Evolutionary conservation across 2,329 filamentous ascomycete genomes (phyloP).

Genomic region (Talaromyces sp.): DNA sequence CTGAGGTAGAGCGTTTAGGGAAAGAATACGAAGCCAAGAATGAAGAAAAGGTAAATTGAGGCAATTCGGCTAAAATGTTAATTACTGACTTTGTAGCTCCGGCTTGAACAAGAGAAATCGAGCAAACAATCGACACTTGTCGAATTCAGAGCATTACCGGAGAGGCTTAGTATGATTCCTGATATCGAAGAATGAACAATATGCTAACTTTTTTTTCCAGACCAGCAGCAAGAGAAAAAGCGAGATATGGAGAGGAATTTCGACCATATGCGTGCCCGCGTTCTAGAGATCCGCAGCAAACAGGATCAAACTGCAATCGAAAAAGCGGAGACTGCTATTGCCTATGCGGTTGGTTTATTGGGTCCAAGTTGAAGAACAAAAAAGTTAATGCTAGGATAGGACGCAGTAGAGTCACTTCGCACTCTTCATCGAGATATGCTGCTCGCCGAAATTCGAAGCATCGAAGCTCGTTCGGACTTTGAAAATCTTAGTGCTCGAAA

Average conservation of each 20-base stretch:
- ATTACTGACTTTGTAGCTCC: conserved; percentile 19
- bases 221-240: conserved; percentile 42
- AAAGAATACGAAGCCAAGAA: conserved; percentile 19
- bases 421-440: conserved; percentile 59
- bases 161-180: conserved; percentile 59
- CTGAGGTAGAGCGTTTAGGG: conserved; percentile 16
- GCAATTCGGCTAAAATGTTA: background rate
- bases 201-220: conserved; percentile 20
- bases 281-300: conserved; percentile 49
- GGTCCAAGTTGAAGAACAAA: background rate
- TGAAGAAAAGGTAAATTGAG: conserved; percentile 39
- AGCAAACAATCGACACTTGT: conserved; percentile 61
- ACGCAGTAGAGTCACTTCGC: conserved; percentile 58
- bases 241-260: conserved; percentile 36
- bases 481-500: conserved; percentile 64
- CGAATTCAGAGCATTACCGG: conserved; percentile 62
- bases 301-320: conserved; percentile 52
- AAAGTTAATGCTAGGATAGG: conserved; percentile 27
- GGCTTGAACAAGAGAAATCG: conserved; percentile 55
- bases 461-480: conserved; percentile 81
- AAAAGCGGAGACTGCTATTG: conserved; percentile 52
- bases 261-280: conserved; percentile 39
- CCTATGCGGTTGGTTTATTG: conserved; percentile 47
- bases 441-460: conserved; percentile 62
- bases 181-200: conserved; percentile 16